Percentiles rank a stretch among this genome's conserved stretches.
phyloP scores from a whole-genome alignment of 352 stramenopile species.

The Thraustotheca clavata region DNA sequence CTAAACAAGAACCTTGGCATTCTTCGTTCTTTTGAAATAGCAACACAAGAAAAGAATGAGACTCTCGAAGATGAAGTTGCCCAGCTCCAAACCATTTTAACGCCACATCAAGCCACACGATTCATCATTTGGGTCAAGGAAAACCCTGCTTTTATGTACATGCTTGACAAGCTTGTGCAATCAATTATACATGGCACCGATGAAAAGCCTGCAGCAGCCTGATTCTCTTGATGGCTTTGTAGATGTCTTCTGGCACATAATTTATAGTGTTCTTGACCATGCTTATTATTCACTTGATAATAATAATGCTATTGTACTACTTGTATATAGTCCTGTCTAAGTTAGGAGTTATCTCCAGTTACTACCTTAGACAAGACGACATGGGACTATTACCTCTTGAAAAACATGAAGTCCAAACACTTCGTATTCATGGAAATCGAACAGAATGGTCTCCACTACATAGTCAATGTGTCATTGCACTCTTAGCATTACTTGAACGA shows the following conservation, averaged over 20 bases:
- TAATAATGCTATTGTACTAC: no score
- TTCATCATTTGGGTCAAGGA: constrained; percentile 86
- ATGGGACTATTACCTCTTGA: no score
- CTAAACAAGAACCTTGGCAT: constrained; percentile 64
- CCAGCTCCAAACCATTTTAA: constrained; percentile 63
- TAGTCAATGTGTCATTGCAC: not conserved
- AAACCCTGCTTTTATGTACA: constrained; percentile 81
- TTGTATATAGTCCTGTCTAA: no score
- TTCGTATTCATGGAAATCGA: not conserved
- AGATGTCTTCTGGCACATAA: no score
- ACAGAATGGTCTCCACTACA: not conserved
- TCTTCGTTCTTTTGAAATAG: constrained; percentile 53
- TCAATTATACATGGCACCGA: constrained; percentile 28
- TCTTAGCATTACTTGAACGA: constrained; percentile 5
- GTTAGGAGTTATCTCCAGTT: no score
- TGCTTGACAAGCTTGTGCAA: constrained; percentile 74
- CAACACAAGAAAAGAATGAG: constrained; percentile 72
- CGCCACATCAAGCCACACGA: constrained; percentile 63
- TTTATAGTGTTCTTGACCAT: no score
- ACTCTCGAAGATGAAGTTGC: constrained; percentile 60
- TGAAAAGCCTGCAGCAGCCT: constrained; percentile 1
- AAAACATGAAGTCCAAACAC: not conserved
- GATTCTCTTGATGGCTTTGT: no score
- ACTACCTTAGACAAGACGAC: no score
- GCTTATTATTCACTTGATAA: no score